Base-by-base conservation (phyloP, 2,329 filamentous ascomycete species). In the Alternaria brassicicola region DNA sequence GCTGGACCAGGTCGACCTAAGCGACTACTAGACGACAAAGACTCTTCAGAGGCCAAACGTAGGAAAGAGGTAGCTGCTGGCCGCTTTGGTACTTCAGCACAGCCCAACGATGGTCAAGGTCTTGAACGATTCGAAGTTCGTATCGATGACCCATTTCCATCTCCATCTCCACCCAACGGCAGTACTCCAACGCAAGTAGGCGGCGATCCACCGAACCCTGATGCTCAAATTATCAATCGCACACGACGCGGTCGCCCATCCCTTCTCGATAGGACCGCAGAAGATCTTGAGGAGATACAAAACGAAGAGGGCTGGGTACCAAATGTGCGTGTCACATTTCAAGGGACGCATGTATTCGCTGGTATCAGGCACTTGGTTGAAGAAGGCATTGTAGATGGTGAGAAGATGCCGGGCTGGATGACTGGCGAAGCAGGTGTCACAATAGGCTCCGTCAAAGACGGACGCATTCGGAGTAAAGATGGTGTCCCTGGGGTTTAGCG, bases 331-430 rank as follows among this genome's bases (percentile, higher is more conserved):
- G 76, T 96, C 9, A 88, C 86, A 0, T 90, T 97, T 61, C 85
- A 88, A 36, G 93, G 93, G 0, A 77, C 84, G 0, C 91, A 96
- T 72, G 88, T 96, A 3, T 94, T 96, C 78, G 88, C 89, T 0
- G 93, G 93, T 0, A 83, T 96, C 23, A 84, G 91, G 46, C 87
- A 89, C 69, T 82, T 96, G 30, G 89, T 94, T 0, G 92, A 96
- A 75, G 79, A 86, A 15, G 92, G 91, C 0, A 83, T 91, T 49
- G 81, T 96, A 25, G 87, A 96, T 71, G 89, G 91, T 1, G 84
- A 88, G 68, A 85, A 82, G 53, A 93, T 96, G 89, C 92, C 93
- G 0, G 90, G 90, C 0, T 96, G 92, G 92, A 89, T 96, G 88
- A 95, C 92, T 1, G 93, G 92, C 2, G 92, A 96, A 70, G 90